Conservation (phyloP, 2,329 filamentous ascomycete species). For the Alternaria arborescens region DNA sequence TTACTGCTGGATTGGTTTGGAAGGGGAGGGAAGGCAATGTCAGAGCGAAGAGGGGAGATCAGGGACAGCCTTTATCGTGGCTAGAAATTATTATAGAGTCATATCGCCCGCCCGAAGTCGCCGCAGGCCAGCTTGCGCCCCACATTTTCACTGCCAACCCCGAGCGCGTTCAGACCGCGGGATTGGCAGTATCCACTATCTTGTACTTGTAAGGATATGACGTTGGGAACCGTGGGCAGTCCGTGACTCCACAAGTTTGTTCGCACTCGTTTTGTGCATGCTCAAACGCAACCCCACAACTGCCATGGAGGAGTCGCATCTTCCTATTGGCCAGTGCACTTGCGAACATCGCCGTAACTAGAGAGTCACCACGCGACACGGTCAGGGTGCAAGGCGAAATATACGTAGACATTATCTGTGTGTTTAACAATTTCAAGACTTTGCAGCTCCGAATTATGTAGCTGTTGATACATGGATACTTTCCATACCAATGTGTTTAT, state of each 20-base stretch:
- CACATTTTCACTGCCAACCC: constrained; percentile 4
- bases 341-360: constrained; percentile 20
- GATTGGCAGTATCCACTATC: constrained; percentile 11
- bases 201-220: constrained; percentile 9
- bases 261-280: constrained; percentile 5
- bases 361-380: not conserved
- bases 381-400: not conserved
- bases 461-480: constrained; percentile 44
- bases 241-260: constrained; percentile 1
- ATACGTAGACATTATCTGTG: constrained; percentile 8
- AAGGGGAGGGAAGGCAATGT: constrained; percentile 17
- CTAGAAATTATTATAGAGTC: constrained; percentile 35
- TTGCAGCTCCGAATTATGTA: constrained; percentile 34
- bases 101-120: constrained; percentile 31
- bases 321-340: constrained; percentile 26
- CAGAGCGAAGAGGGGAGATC: constrained; percentile 9
- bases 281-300: constrained; percentile 15
- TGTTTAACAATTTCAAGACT: constrained; percentile 14
- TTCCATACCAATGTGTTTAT: constrained; percentile 21
- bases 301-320: constrained; percentile 7
- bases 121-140: constrained; percentile 9
- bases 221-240: not conserved
- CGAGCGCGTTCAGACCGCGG: not conserved
- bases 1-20: constrained; percentile 47
- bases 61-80: constrained; percentile 11